These are phyloP conservation scores for Choiromyces venosus DNA, from an alignment of 495 filamentous ascomycete genomes.

Conservation along the genomic window DNA sequence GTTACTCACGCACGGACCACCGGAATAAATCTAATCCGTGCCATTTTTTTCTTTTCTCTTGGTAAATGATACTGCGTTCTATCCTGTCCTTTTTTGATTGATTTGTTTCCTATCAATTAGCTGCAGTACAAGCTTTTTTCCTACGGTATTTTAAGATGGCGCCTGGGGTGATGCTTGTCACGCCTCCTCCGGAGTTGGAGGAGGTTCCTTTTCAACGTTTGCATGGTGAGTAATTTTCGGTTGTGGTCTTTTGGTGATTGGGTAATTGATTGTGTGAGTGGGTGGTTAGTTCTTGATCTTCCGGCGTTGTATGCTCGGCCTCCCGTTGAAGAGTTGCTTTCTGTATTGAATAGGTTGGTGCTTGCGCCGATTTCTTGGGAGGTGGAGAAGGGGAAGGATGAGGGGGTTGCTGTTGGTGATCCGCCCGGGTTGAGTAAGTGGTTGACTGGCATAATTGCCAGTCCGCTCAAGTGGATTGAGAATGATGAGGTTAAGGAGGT, in stretches of 20 bases:
- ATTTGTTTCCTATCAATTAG: background rate
- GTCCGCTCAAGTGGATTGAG: conserved; percentile 66
- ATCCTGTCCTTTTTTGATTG: background rate
- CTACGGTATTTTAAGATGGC: conserved; percentile 19
- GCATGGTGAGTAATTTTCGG: conserved; percentile 14
- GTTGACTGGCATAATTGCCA: conserved; percentile 71
- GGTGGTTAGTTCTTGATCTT: conserved; percentile 46
- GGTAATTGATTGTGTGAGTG: conserved; percentile 4
- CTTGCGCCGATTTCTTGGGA: conserved; percentile 48
- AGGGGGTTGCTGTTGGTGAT: no score
- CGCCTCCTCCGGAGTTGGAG: conserved; percentile 12
- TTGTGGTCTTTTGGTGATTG: no score
- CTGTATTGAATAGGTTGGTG: conserved; percentile 43
- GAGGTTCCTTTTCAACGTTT: background rate
- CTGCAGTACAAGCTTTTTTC: background rate
- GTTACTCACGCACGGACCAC: conserved; percentile 16
- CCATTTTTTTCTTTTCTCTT: conserved; percentile 14
- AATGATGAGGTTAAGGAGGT: conserved; percentile 64
- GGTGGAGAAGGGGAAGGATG: background rate
- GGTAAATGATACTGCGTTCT: background rate
- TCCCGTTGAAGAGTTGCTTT: conserved; percentile 41
- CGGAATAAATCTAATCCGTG: conserved; percentile 31
- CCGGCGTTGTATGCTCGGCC: conserved; percentile 50
- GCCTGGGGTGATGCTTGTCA: conserved; percentile 19
- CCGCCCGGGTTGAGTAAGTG: conserved; percentile 29